Evolutionary conservation across 768 basidiomycete species (phyloP).

Genomic region (Mycena pura): DNA sequence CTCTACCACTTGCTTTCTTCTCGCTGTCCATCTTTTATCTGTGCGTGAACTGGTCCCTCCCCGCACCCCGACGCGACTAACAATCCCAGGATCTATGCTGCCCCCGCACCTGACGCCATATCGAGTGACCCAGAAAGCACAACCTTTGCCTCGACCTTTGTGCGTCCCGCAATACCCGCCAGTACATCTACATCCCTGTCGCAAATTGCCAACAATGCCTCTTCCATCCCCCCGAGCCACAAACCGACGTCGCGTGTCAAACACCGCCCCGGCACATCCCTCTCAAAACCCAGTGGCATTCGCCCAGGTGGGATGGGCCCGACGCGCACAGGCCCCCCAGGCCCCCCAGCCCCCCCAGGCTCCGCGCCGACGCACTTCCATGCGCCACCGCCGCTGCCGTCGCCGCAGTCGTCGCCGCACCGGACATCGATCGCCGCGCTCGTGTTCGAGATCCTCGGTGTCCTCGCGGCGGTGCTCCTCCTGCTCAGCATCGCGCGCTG

Average conservation of each 20-base stretch:
- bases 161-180: not conserved
- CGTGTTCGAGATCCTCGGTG: constrained; percentile 54
- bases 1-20: constrained; percentile 7
- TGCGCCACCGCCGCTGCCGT: constrained; percentile 37
- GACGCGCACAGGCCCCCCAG: not conserved
- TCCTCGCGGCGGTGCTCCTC: constrained; percentile 43
- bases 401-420: constrained; percentile 38
- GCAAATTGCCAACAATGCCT: too few relatives aligned
- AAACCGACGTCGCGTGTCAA: too few relatives aligned
- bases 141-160: not conserved
- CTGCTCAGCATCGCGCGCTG: constrained; percentile 49
- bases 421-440: constrained; percentile 25
- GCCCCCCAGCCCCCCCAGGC: not conserved
- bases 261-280: not conserved
- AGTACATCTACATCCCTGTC: too few relatives aligned
- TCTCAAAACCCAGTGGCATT: not conserved
- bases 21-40: not conserved
- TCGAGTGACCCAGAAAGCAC: not conserved
- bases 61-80: not conserved
- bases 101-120: not conserved
- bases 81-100: constrained; percentile 9
- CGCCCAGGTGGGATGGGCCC: not conserved
- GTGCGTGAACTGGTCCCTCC: not conserved
- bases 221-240: too few relatives aligned
- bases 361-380: constrained; percentile 13